phyloP scores from a whole-genome alignment of 148 eudicot species.

The Fagopyrum tataricum region DNA sequence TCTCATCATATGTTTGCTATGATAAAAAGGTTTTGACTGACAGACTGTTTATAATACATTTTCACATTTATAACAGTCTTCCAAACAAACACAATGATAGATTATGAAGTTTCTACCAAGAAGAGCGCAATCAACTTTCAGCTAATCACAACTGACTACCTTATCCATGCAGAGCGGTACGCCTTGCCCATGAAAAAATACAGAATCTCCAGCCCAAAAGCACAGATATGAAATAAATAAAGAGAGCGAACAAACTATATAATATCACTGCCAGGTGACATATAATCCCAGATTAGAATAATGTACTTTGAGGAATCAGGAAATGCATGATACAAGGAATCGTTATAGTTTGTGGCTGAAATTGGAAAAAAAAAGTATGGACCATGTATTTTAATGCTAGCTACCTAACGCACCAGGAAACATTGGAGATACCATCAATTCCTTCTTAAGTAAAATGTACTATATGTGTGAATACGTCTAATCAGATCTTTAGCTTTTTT shows the following conservation, averaged over 20 bases:
- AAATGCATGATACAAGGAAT: background rate
- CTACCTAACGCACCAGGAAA: background rate
- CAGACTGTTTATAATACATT: too few species aligned
- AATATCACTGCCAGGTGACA: conserved; percentile 5
- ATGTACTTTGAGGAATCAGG: background rate
- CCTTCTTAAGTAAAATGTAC: background rate
- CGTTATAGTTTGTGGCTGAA: background rate
- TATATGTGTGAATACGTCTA: background rate
- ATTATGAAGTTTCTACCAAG: too few species aligned
- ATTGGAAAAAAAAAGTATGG: background rate
- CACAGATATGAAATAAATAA: background rate
- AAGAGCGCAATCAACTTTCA: background rate
- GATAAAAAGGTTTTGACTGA: too few species aligned
- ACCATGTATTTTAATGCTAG: background rate
- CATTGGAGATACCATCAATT: background rate
- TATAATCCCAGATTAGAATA: background rate
- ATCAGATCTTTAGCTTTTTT: background rate
- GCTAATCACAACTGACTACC: background rate
- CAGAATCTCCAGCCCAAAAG: background rate
- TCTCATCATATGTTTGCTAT: too few species aligned
- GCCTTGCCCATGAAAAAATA: background rate
- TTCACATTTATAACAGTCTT: too few species aligned
- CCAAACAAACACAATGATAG: too few species aligned
- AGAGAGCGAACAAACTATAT: background rate
- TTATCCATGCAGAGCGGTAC: background rate